These are phyloP conservation scores for Capsicum baccatum DNA, from an alignment of 257 asterid genomes.

Conservation along the genomic window DNA sequence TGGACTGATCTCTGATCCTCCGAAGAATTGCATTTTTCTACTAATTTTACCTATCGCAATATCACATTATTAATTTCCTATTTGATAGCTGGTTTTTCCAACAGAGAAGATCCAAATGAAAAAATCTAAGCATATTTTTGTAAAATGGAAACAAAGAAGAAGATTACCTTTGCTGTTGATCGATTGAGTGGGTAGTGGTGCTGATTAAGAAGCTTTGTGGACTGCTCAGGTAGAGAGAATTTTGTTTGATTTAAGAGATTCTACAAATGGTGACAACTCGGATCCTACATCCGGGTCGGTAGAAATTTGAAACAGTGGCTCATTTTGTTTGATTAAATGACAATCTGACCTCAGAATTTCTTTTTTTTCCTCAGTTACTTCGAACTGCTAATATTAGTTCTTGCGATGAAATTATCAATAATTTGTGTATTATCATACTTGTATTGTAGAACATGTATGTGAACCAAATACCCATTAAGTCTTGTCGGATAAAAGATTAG, in stretches of 20 bases:
- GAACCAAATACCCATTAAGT: not conserved
- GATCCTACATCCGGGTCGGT: not conserved
- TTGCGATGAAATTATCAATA: not conserved
- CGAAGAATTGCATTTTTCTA: slow-evolving; percentile 76
- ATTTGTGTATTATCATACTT: not conserved
- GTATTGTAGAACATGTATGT: not conserved
- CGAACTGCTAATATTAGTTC: not conserved
- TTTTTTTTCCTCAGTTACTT: not conserved
- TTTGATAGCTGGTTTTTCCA: not conserved
- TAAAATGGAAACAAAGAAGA: not conserved
- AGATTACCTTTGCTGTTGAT: not conserved
- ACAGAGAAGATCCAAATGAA: no score
- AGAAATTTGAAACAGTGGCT: no score
- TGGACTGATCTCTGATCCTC: slow-evolving; percentile 91
- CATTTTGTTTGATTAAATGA: not conserved
- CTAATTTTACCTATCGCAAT: not conserved
- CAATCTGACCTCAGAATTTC: not conserved
- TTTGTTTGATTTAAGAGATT: not conserved
- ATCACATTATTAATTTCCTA: not conserved
- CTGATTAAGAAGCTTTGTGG: slow-evolving; percentile 10
- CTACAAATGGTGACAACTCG: not conserved
- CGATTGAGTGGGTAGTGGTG: not conserved
- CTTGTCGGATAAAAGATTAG: not conserved
- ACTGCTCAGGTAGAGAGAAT: not conserved
- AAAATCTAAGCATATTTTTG: not conserved